Base-by-base conservation (phyloP, 1,139 yeast genomes). In the Entelexis paramagnoliae region DNA sequence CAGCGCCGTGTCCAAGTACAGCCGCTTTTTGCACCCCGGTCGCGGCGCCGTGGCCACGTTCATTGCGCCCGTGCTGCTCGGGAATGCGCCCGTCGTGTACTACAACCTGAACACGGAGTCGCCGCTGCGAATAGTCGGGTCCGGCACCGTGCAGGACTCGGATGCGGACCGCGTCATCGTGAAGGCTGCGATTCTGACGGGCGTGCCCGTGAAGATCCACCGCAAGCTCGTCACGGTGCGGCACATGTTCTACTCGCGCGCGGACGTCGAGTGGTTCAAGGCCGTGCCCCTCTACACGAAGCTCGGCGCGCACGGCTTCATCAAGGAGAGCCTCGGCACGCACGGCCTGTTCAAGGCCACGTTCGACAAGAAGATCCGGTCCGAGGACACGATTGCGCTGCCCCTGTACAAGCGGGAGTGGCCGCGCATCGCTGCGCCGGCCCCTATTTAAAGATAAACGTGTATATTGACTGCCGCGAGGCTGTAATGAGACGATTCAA, bases 331-430 rank as follows among this genome's bases (percentile, higher is more conserved):
- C 66, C 76, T 93, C 70, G 99, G 99, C 70, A 93, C 98, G 3
- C 98, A 93, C 68, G 99, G 99, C 58, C 87, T 91, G 71, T 89
- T 83, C 76, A 93, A 93, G 71, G 96, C 96, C 22, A 84, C 86
- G 20, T 93, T 93, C 64, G 97, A 93, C 66, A 93, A 93, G 52
- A 85, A 82, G 63, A 73, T 93, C 62, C 79, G 86, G 46, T 85
- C 96, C 0, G 96, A 89, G 69, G 98, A 93, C 68, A 81, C 87
- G 14, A 81, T 91, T 43, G 96, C 89, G 32, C 87, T 93, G 97
- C 82, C 96, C 43, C 70, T 93, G 61, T 91, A 84, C 72, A 89
- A 86, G 71, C 80, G 98, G 63, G 82, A 83, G 55, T 93, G 96
- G 96, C 96, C 97, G 7, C 49, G 49, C 19, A 9, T 46, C 5